Evolutionary conservation across 1,284 basidiomycete species (phyloP), one percentile per base, ranked within the genome.

Genomic region (Sutorius eximius): DNA sequence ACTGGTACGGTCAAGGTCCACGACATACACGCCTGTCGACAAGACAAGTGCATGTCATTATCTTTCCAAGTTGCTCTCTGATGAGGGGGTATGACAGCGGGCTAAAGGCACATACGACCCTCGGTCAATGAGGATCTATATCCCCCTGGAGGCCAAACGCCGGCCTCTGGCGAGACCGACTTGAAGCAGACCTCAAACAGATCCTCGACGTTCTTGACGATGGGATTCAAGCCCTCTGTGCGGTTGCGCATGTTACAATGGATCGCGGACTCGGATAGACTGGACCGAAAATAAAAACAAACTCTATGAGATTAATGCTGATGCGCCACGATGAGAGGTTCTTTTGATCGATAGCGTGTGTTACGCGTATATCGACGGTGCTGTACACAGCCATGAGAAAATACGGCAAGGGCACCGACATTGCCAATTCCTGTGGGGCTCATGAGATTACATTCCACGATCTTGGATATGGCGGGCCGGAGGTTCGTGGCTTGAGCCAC

Each of bases 391-490:
- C 38, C 59, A 63, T 49, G 61, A 49, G 59, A 60, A 49, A 7
- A 30, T 29, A 30, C 16, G 22, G 32, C 32, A 46, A n/a, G 45
- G 41, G 18, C 36, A 34, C 27, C 18, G 30, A 22, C 24, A 37
- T 24, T 13, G 5, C 13, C 22, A 27, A 32, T 27, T 24, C 30
- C 15, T 34, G n/a, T 20, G 20, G 18, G 27, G 18, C 45, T 41
- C 50, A 40, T 47, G 51, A 41, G 55, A 64, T 44, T 2, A 15
- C 20, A 44, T 45, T 59, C 59, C 61, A 55, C 44, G 15, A 22
- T 43, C 33, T 40, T 6, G 33, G 27, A 52, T 15, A 51, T n/a
- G 22, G 16, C 40, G 16, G 24, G 27, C 24, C 32, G 29, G 44
- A 20, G 52, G 44, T 40, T 36, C 41, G 18, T 42, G 32, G n/a